Conservation (phyloP, 2,329 filamentous ascomycete species). For the Penicillium sp. region DNA sequence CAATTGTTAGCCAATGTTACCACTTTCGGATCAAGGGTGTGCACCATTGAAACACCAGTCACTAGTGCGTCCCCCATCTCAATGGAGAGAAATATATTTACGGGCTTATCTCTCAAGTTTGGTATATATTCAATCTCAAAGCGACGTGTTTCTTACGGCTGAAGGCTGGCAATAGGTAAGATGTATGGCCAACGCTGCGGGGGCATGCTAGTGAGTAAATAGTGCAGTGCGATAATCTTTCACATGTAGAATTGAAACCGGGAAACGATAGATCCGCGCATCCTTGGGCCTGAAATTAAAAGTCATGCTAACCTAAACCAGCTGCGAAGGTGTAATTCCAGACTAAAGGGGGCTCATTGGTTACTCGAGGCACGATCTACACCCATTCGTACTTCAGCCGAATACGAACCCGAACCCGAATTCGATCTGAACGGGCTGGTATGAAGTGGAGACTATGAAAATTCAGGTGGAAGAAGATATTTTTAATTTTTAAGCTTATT, state of each 20-base stretch:
- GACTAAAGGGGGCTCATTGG: background rate
- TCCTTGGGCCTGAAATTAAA: too few species aligned
- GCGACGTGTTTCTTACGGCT: background rate
- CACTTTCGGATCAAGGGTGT: background rate
- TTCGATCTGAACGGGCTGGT: background rate
- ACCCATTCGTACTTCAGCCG: conserved; percentile 5
- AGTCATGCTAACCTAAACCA: conserved; percentile 13
- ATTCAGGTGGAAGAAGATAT: background rate
- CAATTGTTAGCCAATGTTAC: background rate
- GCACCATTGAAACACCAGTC: background rate
- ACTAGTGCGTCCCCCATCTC: background rate
- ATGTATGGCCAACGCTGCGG: background rate
- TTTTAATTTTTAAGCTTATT: conserved; percentile 2
- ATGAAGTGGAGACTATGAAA: background rate
- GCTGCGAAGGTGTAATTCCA: conserved; percentile 30
- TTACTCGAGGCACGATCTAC: background rate
- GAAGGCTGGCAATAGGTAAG: background rate
- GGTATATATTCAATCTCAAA: background rate
- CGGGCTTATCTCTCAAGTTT: background rate
- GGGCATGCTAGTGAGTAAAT: background rate
- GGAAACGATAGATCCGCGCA: background rate
- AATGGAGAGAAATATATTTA: background rate
- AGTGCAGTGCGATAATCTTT: background rate
- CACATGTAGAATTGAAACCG: background rate
- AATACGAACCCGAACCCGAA: conserved; percentile 19